These are phyloP conservation scores for Trametes cingulata DNA, from an alignment of 768 basidiomycete genomes.

Conservation along the genomic window DNA sequence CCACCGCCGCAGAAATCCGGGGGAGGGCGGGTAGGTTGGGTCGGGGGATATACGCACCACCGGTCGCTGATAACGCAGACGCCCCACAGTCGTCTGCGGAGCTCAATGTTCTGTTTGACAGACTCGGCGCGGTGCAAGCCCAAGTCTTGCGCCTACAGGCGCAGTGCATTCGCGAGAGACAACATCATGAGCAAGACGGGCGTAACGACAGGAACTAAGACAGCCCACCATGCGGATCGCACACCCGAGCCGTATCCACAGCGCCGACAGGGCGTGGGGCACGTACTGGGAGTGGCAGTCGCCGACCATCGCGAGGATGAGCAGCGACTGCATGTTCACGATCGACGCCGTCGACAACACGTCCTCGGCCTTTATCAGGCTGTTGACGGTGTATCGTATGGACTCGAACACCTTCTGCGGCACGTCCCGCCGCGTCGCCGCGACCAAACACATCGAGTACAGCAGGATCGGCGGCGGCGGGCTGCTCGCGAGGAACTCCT, in stretches of 20 bases:
- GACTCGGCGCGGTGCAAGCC: conserved; percentile 93
- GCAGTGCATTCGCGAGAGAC: conserved; percentile 13
- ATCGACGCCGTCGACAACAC: conserved; percentile 85
- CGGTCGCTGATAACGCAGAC: conserved; percentile 93
- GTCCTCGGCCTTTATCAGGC: conserved; percentile 85
- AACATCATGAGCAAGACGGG: conserved; percentile 4
- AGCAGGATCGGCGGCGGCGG: conserved; percentile 81
- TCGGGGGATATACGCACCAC: conserved; percentile 55
- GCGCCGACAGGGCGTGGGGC: conserved; percentile 79
- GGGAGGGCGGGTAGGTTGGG: neutral
- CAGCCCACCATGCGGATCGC: conserved; percentile 89
- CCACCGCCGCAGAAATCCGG: neutral
- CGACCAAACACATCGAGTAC: conserved; percentile 93
- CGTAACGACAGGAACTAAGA: conserved; percentile 15
- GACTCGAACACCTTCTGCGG: conserved; percentile 88
- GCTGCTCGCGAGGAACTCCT: conserved; percentile 78
- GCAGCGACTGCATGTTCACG: conserved; percentile 83
- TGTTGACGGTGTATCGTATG: conserved; percentile 85
- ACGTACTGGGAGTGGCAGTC: conserved; percentile 92
- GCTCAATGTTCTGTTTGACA: conserved; percentile 79
- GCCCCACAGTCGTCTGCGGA: conserved; percentile 90
- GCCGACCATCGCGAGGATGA: conserved; percentile 84
- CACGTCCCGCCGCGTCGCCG: conserved; percentile 81
- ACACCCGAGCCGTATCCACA: conserved; percentile 84
- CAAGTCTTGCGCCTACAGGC: conserved; percentile 85